These are phyloP conservation scores for Hemisphaericaspora xylofermentans DNA, from an alignment of 1,139 yeast genomes.

Conservation along the genomic window DNA sequence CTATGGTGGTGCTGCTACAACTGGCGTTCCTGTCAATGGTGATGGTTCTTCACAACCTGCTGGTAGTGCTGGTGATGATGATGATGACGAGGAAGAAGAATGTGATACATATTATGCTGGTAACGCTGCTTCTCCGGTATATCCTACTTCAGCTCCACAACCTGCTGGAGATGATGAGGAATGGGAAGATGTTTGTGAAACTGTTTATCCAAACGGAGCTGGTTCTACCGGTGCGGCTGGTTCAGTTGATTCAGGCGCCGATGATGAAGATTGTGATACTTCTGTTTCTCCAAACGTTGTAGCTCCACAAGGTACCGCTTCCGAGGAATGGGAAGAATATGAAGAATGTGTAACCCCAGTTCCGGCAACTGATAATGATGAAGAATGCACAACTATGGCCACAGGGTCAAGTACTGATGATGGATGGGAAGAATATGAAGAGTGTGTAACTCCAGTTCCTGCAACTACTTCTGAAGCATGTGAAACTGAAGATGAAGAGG, in stretches of 20 bases:
- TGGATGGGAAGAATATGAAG: not conserved
- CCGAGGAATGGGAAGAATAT: constrained; percentile 7
- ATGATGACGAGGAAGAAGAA: no score
- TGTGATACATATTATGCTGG: not conserved
- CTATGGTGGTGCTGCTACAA: no score
- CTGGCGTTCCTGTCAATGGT: no score
- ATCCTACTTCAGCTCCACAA: constrained; percentile 1
- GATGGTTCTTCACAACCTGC: no score
- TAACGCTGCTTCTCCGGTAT: not conserved
- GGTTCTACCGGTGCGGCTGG: not conserved
- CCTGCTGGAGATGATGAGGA: constrained; percentile 12
- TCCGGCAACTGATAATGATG: constrained; percentile 9
- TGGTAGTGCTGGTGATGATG: no score
- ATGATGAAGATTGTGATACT: constrained; percentile 3
- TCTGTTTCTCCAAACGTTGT: constrained; percentile 2
- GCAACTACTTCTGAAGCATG: constrained; percentile 8
- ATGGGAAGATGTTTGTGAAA: constrained; percentile 13
- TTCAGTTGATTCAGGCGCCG: not conserved
- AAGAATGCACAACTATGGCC: not conserved
- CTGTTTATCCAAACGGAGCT: not conserved
- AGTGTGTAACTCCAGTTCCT: constrained; percentile 6
- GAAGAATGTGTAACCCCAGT: constrained; percentile 5
- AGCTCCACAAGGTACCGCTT: constrained; percentile 10
- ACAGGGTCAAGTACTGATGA: constrained; percentile 13
- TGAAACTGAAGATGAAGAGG: not conserved